phyloP scores from a whole-genome alignment of 1,284 basidiomycete species.

The Pseudozyma thailandica region DNA sequence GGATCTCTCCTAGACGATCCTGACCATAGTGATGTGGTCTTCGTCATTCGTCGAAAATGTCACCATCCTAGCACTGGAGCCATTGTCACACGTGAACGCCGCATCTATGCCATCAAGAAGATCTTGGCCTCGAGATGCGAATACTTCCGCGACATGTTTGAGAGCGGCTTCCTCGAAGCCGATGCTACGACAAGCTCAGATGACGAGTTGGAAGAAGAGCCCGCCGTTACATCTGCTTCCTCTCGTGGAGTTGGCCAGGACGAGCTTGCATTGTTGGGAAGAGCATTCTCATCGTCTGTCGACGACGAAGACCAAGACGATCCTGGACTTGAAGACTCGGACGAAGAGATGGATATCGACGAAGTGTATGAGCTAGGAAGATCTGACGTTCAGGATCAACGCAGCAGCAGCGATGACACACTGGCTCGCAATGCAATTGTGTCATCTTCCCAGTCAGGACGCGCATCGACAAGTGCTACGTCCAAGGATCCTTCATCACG shows the following conservation, averaged over 20 bases:
- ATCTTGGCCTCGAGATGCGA: slow-evolving; percentile 68
- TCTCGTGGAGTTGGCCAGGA: slow-evolving; percentile 38
- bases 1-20: slow-evolving; percentile 82
- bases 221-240: not conserved
- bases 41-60: slow-evolving; percentile 44
- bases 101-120: slow-evolving; percentile 69
- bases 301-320: slow-evolving; percentile 44
- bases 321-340: slow-evolving; percentile 35
- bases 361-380: slow-evolving; percentile 37
- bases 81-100: slow-evolving; percentile 48
- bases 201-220: slow-evolving; percentile 39
- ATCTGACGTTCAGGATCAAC: slow-evolving; percentile 23
- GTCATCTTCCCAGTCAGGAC: not conserved
- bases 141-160: slow-evolving; percentile 67
- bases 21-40: slow-evolving; percentile 72
- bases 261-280: slow-evolving; percentile 16
- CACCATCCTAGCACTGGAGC: slow-evolving; percentile 25
- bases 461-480: not conserved
- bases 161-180: slow-evolving; percentile 61
- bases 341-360: slow-evolving; percentile 43
- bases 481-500: slow-evolving; percentile 12
- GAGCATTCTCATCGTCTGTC: slow-evolving; percentile 13
- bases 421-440: not conserved
- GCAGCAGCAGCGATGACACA: slow-evolving; percentile 10
- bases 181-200: slow-evolving; percentile 57